These are phyloP conservation scores for Aspergillus fumigatiaffinis DNA, from an alignment of 2,329 filamentous ascomycete genomes.

Conservation along the genomic window DNA sequence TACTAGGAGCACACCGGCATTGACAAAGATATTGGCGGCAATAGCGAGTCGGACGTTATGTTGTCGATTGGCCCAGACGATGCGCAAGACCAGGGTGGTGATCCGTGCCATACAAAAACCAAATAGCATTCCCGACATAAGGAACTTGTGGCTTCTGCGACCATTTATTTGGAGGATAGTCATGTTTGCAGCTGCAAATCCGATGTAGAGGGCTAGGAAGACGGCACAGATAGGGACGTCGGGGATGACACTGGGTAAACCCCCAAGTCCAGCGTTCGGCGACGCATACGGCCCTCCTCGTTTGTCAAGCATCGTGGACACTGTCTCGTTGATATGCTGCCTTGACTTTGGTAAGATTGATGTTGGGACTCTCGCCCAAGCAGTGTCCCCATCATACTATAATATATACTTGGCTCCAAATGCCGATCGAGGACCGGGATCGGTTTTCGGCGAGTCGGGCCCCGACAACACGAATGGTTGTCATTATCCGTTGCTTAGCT, in stretches of 20 bases:
- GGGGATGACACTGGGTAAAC: constrained; percentile 52
- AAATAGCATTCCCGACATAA: constrained; percentile 43
- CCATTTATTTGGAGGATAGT: constrained; percentile 43
- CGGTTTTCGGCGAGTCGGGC: background rate
- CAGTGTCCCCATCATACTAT: background rate
- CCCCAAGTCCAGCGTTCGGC: constrained; percentile 29
- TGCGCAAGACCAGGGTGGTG: constrained; percentile 47
- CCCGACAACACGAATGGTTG: background rate
- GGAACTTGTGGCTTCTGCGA: constrained; percentile 45
- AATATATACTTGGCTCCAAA: background rate
- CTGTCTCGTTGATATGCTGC: background rate
- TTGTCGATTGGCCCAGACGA: constrained; percentile 51
- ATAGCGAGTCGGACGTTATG: constrained; percentile 48
- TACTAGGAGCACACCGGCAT: constrained; percentile 69
- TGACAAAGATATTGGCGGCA: constrained; percentile 64
- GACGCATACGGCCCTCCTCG: constrained; percentile 29
- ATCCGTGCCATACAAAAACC: constrained; percentile 51
- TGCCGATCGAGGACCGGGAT: background rate
- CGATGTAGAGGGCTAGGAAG: constrained; percentile 51
- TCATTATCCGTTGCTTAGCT: background rate
- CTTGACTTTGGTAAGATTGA: background rate
- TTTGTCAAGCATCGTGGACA: constrained; percentile 5
- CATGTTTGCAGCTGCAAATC: constrained; percentile 43
- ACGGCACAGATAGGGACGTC: constrained; percentile 65
- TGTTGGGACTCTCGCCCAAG: background rate